Conservation (phyloP, 495 filamentous ascomycete species). For the Neurospora tetraspora region DNA sequence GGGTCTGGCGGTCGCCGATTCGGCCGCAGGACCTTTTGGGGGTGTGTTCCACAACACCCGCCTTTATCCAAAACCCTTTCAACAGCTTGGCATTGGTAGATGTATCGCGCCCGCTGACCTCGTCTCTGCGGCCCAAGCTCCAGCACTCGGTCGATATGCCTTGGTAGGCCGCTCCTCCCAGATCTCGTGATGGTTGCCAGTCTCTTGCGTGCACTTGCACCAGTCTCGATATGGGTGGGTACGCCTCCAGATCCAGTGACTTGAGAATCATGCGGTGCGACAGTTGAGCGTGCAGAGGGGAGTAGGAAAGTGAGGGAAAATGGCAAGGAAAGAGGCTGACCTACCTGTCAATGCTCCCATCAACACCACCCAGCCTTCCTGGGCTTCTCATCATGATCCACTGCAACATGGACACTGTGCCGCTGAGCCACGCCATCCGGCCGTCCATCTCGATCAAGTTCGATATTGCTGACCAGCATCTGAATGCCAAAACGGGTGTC, state of each 20-base stretch:
- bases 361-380: conserved; percentile 59
- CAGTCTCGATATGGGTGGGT: conserved; percentile 13
- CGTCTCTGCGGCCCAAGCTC: background rate
- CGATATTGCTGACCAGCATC: conserved; percentile 57
- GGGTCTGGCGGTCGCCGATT: conserved; percentile 24
- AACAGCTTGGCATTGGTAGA: conserved; percentile 19
- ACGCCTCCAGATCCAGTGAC: conserved; percentile 30
- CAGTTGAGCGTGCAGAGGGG: conserved; percentile 9
- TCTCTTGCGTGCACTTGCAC: conserved; percentile 29
- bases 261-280: conserved; percentile 29
- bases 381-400: conserved; percentile 60
- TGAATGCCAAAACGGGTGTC: conserved; percentile 66
- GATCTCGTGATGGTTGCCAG: conserved; percentile 4
- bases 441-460: conserved; percentile 57
- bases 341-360: conserved; percentile 85
- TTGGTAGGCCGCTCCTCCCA: background rate
- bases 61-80: conserved; percentile 22
- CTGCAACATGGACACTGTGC: conserved; percentile 60
- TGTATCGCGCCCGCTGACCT: conserved; percentile 12
- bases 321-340: conserved; percentile 27
- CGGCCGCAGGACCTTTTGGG: conserved; percentile 25
- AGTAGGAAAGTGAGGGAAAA: conserved; percentile 3
- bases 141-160: background rate
- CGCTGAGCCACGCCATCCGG: conserved; percentile 81
- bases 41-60: conserved; percentile 26